phyloP scores from a whole-genome alignment of 805 yeast species.

The Naumovozyma castellii region DNA sequence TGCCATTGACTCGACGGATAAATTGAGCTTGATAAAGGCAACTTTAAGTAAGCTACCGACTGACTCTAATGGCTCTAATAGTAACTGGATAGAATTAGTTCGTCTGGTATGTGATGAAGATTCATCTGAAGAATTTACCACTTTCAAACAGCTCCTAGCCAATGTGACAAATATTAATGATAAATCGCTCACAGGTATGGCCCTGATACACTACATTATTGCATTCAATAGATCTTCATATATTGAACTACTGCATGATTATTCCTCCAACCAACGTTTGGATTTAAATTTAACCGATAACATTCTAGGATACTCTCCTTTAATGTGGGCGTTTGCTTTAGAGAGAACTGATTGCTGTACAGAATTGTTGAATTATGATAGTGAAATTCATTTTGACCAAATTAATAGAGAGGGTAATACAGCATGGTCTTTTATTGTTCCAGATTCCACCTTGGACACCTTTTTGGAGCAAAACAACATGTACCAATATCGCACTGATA shows the following conservation, averaged over 20 bases:
- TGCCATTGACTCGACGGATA: constrained; percentile 2
- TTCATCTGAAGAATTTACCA: constrained; percentile 15
- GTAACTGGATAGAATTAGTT: constrained; percentile 18
- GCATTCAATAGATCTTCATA: constrained; percentile 42
- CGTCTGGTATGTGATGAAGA: constrained; percentile 16
- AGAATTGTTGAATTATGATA: constrained; percentile 51
- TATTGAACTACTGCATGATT: constrained; percentile 38
- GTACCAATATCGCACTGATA: constrained; percentile 13
- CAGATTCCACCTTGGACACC: constrained; percentile 47
- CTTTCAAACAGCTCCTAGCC: constrained; percentile 12
- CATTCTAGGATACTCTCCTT: constrained; percentile 49
- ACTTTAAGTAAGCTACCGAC: constrained; percentile 6
- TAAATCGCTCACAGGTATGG: constrained; percentile 32
- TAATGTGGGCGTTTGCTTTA: constrained; percentile 80
- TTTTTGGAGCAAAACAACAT: constrained; percentile 48
- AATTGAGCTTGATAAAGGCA: constrained; percentile 6
- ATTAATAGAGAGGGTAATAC: constrained; percentile 21
- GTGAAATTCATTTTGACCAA: constrained; percentile 42
- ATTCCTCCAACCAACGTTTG: constrained; percentile 26
- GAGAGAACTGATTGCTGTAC: constrained; percentile 47
- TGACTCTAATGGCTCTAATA: constrained; percentile 3
- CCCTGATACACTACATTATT: constrained; percentile 45
- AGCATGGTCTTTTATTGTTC: constrained; percentile 50
- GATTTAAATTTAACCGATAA: constrained; percentile 46
- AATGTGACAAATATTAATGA: constrained; percentile 15